These are phyloP conservation scores for Vanrija pseudolonga DNA, from an alignment of 1,284 basidiomycete genomes.

Conservation along the genomic window DNA sequence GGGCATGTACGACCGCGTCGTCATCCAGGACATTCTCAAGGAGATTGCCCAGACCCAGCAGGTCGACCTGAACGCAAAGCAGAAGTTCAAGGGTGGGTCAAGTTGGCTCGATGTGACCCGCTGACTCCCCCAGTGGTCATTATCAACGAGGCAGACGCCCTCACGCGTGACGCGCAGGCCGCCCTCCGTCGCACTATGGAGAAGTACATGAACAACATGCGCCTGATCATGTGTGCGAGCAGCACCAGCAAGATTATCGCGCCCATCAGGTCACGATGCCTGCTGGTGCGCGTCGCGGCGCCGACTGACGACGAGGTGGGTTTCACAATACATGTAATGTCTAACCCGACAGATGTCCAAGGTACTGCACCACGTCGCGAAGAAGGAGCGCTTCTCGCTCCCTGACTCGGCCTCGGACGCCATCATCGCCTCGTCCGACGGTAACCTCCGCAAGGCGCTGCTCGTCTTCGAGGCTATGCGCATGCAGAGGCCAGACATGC, in stretches of 20 bases:
- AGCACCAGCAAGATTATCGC: conserved; percentile 95
- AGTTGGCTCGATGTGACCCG: conserved; percentile 12
- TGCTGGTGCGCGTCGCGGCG: conserved; percentile 89
- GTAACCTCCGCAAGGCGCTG: conserved; percentile 92
- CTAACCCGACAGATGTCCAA: conserved; percentile 62
- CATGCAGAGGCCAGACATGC: conserved; percentile 86
- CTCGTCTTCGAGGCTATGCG: conserved; percentile 92
- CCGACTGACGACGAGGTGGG: conserved; percentile 70
- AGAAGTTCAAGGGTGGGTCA: conserved; percentile 83
- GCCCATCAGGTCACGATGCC: conserved; percentile 91
- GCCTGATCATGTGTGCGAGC: conserved; percentile 96
- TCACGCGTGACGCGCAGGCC: conserved; percentile 93
- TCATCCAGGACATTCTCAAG: conserved; percentile 95
- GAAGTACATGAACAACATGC: conserved; percentile 97
- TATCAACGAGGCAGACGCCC: conserved; percentile 94
- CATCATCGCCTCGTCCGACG: conserved; percentile 76
- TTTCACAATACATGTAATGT: neutral
- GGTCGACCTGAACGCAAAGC: conserved; percentile 90
- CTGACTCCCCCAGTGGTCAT: conserved; percentile 66
- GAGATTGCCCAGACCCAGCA: conserved; percentile 99
- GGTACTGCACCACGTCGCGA: conserved; percentile 77
- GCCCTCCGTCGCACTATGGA: conserved; percentile 98
- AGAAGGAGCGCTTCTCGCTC: conserved; percentile 73
- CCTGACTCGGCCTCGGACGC: conserved; percentile 68
- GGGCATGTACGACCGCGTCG: conserved; percentile 89